Evolutionary conservation across 805 yeast genomes (phyloP).

Genomic region (Saturnispora mendoncae): DNA sequence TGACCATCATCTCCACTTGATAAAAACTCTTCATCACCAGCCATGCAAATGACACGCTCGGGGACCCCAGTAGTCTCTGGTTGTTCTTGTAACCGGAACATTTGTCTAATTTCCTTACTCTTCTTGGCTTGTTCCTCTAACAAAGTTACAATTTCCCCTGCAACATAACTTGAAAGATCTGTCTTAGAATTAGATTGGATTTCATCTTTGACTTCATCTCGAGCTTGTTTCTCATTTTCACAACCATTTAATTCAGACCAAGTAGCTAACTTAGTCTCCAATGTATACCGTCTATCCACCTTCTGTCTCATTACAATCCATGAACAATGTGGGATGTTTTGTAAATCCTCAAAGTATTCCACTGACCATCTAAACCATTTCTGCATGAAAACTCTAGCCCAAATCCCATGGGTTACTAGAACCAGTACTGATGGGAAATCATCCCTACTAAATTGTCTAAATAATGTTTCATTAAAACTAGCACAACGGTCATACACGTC

Average conservation of each 20-base stretch:
- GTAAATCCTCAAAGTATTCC: constrained; percentile 76
- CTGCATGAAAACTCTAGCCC: constrained; percentile 89
- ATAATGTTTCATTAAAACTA: constrained; percentile 79
- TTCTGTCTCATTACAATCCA: constrained; percentile 69
- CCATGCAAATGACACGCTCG: too few species aligned
- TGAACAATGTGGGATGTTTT: constrained; percentile 79
- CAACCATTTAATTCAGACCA: constrained; percentile 53
- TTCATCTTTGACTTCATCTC: constrained; percentile 21
- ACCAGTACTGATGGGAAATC: constrained; percentile 76
- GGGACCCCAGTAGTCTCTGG: too few species aligned
- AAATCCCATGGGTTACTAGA: constrained; percentile 86
- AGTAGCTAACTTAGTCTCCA: constrained; percentile 55
- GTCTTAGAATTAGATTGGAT: constrained; percentile 17
- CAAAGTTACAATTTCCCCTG: constrained; percentile 37
- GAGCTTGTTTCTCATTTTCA: constrained; percentile 18
- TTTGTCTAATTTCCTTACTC: constrained; percentile 2
- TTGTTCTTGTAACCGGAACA: constrained; percentile 3
- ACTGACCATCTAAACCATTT: constrained; percentile 93
- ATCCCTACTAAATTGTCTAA: constrained; percentile 63
- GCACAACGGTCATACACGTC: constrained; percentile 90
- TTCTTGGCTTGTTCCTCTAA: constrained; percentile 29
- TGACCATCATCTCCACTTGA: constrained; percentile 8
- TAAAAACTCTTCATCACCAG: neutral
- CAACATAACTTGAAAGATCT: constrained; percentile 16
- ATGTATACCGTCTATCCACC: constrained; percentile 40